Evolutionary conservation across 2,329 filamentous ascomycete genomes (phyloP).

Genomic region (Phyllosticta paracitricarpa): DNA sequence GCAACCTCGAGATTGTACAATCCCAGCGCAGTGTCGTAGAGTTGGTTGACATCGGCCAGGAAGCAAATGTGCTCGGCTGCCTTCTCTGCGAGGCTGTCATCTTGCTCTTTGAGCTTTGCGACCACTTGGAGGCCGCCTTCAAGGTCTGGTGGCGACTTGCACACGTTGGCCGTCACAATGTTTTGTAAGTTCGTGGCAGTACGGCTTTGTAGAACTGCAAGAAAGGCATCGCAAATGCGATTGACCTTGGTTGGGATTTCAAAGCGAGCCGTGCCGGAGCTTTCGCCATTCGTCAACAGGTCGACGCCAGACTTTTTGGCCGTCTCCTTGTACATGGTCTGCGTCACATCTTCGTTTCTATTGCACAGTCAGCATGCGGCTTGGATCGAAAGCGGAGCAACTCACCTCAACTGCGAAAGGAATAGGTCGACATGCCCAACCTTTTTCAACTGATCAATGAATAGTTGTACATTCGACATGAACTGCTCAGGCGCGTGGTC

Average conservation of each 20-base stretch:
- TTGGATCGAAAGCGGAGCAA: background rate
- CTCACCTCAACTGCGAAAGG: constrained; percentile 70
- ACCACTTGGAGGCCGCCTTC: constrained; percentile 76
- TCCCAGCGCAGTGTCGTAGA: constrained; percentile 84
- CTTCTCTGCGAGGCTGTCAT: constrained; percentile 62
- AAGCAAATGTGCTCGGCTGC: constrained; percentile 97
- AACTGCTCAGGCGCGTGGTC: constrained; percentile 88
- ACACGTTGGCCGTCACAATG: constrained; percentile 87
- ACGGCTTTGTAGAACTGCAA: constrained; percentile 54
- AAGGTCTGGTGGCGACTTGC: constrained; percentile 82
- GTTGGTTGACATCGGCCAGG: constrained; percentile 80
- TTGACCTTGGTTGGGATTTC: constrained; percentile 60
- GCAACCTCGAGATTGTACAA: constrained; percentile 87
- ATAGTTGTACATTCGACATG: constrained; percentile 61
- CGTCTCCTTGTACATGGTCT: constrained; percentile 90
- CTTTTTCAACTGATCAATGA: constrained; percentile 76
- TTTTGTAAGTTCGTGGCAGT: constrained; percentile 68
- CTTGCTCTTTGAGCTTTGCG: constrained; percentile 56
- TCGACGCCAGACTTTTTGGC: constrained; percentile 37
- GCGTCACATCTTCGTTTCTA: constrained; percentile 79
- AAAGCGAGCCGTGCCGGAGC: constrained; percentile 12
- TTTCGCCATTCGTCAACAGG: constrained; percentile 17
- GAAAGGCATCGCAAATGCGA: constrained; percentile 73
- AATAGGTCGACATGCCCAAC: constrained; percentile 82
- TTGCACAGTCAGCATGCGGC: background rate